These are phyloP conservation scores for Sugiyamaella qingdaonensis DNA, from an alignment of 805 yeast species.

Conservation along the genomic window DNA sequence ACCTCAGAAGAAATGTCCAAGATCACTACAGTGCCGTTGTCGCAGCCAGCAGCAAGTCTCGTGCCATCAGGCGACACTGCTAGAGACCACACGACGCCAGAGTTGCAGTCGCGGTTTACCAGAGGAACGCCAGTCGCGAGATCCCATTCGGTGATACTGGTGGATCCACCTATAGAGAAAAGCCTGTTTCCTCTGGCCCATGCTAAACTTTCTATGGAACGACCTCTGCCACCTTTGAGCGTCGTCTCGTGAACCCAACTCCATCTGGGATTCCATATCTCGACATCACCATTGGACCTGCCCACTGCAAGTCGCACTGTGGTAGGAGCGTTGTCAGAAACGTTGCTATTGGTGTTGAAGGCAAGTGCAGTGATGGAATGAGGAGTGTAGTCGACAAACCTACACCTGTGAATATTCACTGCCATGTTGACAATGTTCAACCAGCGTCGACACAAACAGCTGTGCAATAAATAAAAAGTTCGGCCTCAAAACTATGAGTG, in stretches of 20 bases:
- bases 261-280: slow-evolving; percentile 75
- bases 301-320: slow-evolving; percentile 79
- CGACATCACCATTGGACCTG: slow-evolving; percentile 90
- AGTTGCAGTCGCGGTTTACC: slow-evolving; percentile 78
- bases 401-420: slow-evolving; percentile 83
- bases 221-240: slow-evolving; percentile 73
- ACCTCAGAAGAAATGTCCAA: slow-evolving; percentile 78
- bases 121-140: slow-evolving; percentile 65
- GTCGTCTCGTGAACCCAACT: slow-evolving; percentile 71
- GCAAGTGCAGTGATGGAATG: slow-evolving; percentile 77
- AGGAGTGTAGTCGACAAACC: slow-evolving; percentile 86
- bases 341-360: slow-evolving; percentile 57
- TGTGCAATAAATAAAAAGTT: background rate
- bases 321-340: slow-evolving; percentile 43
- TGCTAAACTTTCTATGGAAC: slow-evolving; percentile 83
- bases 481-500: background rate
- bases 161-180: slow-evolving; percentile 92
- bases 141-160: slow-evolving; percentile 90
- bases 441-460: background rate
- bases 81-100: slow-evolving; percentile 91
- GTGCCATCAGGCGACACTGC: slow-evolving; percentile 58
- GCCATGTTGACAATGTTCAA: background rate
- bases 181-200: slow-evolving; percentile 74
- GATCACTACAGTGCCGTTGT: slow-evolving; percentile 84
- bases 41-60: slow-evolving; percentile 86